Percentiles rank a stretch among this genome's conserved stretches.
Evolutionary conservation across 192 early-diverging fungal species (phyloP).

Genomic region (Coemansia sp.): DNA sequence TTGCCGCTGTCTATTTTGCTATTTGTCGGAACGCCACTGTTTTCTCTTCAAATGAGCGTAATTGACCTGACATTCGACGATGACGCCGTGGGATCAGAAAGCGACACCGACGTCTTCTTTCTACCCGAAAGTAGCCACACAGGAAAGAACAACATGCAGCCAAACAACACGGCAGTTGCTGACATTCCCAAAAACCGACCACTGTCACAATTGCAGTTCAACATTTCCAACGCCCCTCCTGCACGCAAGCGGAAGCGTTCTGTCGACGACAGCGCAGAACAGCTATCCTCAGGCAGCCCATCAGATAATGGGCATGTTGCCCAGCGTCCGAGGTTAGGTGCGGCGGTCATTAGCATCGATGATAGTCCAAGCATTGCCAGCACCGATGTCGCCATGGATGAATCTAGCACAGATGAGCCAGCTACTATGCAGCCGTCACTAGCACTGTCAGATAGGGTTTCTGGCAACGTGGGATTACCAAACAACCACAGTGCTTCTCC

Average conservation of each 20-base stretch:
- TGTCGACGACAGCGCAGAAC: slow-evolving; percentile 9
- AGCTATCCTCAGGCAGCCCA: neutral
- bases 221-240: slow-evolving; percentile 17
- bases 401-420: neutral
- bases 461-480: neutral
- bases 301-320: neutral
- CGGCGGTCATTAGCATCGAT: slow-evolving; percentile 2
- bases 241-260: slow-evolving; percentile 20
- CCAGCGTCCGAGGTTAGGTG: neutral
- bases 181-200: neutral
- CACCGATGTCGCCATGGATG: neutral
- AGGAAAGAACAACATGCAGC: neutral
- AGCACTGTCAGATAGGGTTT: neutral
- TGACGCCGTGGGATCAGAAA: slow-evolving; percentile 14
- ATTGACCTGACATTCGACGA: slow-evolving; percentile 49
- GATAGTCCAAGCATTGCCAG: neutral
- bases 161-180: neutral
- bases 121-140: slow-evolving; percentile 2
- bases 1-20: neutral
- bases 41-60: slow-evolving; percentile 19
- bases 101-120: neutral
- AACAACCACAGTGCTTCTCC: neutral
- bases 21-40: neutral
- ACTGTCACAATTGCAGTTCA: slow-evolving; percentile 1
- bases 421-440: neutral